Conservation (phyloP, 768 basidiomycete species). For the Auricularia sp. region DNA sequence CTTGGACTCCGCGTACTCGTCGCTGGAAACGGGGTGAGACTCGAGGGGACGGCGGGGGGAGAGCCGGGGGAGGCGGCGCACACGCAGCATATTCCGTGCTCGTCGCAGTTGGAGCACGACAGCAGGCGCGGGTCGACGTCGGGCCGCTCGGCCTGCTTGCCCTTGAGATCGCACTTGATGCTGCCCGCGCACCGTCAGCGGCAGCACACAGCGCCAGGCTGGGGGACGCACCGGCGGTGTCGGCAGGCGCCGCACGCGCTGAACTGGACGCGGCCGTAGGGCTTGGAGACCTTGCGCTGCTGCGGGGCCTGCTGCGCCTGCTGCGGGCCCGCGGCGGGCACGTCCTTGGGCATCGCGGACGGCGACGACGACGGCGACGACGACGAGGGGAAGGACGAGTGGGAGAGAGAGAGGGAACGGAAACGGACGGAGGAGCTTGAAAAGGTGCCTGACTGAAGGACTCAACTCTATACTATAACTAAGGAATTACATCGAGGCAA, state of each 20-base stretch:
- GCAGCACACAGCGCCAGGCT: slow-evolving; percentile 7
- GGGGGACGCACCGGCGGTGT: slow-evolving; percentile 55
- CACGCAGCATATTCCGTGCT: slow-evolving; percentile 90
- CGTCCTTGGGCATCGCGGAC: neutral
- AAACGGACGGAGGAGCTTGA: neutral
- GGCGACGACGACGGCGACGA: neutral
- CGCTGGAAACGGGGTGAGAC: slow-evolving; percentile 35
- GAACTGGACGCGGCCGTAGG: slow-evolving; percentile 38
- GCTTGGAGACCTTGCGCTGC: neutral
- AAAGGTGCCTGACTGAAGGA: neutral
- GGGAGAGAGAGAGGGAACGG: neutral
- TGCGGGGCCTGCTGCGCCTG: neutral
- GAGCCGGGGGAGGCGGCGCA: slow-evolving; percentile 30
- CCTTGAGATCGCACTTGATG: slow-evolving; percentile 90
- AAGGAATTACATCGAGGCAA: neutral
- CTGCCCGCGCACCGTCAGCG: slow-evolving; percentile 26
- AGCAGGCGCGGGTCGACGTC: slow-evolving; percentile 37
- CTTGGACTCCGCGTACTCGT: slow-evolving; percentile 86
- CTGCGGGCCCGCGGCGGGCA: neutral
- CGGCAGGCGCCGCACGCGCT: slow-evolving; percentile 92
- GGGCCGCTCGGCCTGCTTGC: slow-evolving; percentile 32
- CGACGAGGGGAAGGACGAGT: neutral
- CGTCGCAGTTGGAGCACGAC: slow-evolving; percentile 81
- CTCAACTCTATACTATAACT: neutral
- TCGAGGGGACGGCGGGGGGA: neutral